Evolutionary conservation across 2,329 filamentous ascomycete species (phyloP).

Genomic region (Fusarium verticillioides): DNA sequence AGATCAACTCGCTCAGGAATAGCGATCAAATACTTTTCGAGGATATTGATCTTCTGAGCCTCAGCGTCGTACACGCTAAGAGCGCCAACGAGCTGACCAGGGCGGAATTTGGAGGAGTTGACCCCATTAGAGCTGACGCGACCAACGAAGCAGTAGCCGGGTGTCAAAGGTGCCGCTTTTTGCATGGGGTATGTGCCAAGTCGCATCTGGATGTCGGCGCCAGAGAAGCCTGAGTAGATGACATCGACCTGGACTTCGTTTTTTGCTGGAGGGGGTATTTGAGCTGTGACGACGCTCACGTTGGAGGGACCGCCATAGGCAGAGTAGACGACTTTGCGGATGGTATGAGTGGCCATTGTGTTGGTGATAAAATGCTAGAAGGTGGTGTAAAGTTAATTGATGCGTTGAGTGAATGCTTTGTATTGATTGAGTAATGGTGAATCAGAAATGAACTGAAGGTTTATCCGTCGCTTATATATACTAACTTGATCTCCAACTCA

Average conservation of each 20-base stretch:
- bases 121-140: conserved; percentile 53
- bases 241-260: conserved; percentile 60
- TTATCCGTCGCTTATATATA: not conserved
- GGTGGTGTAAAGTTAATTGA: not conserved
- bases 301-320: conserved; percentile 54
- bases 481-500: not conserved
- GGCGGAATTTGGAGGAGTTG: conserved; percentile 45
- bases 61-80: conserved; percentile 56
- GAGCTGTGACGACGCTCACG: conserved; percentile 48
- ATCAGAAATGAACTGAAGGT: not conserved
- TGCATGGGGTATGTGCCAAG: conserved; percentile 59
- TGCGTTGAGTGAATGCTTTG: not conserved
- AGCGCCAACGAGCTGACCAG: conserved; percentile 50
- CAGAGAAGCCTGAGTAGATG: conserved; percentile 59
- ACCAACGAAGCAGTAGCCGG: conserved; percentile 61
- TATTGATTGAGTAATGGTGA: not conserved
- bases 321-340: conserved; percentile 59
- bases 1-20: conserved; percentile 55
- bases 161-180: conserved; percentile 57
- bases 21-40: conserved; percentile 57
- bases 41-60: conserved; percentile 58
- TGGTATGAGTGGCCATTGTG: conserved; percentile 44
- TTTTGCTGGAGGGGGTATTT: conserved; percentile 53
- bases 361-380: not conserved
- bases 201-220: conserved; percentile 62